Conservation (phyloP, 805 yeast genomes). For the Candida yuanshanica region DNA sequence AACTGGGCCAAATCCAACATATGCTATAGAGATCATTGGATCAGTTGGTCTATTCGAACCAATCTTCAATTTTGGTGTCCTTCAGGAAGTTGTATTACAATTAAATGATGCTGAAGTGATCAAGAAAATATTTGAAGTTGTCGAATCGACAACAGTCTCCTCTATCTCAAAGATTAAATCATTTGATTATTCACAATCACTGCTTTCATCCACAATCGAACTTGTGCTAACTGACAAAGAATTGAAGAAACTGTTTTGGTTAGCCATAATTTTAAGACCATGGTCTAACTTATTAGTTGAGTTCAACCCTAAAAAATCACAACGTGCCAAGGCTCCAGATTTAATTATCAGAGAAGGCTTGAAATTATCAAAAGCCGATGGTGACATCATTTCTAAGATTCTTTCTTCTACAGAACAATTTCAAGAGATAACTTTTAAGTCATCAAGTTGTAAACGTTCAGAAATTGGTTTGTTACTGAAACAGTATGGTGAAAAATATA, state of each 20-base stretch:
- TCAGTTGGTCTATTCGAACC: slow-evolving; percentile 49
- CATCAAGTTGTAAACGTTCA: slow-evolving; percentile 40
- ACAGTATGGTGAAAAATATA: slow-evolving; percentile 48
- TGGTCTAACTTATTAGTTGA: slow-evolving; percentile 36
- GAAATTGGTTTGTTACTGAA: slow-evolving; percentile 57
- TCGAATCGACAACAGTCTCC: slow-evolving; percentile 25
- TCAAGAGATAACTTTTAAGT: slow-evolving; percentile 21
- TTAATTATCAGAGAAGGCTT: slow-evolving; percentile 63
- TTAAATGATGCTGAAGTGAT: slow-evolving; percentile 13
- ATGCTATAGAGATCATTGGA: slow-evolving; percentile 57
- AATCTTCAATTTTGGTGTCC: slow-evolving; percentile 42
- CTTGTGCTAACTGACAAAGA: slow-evolving; percentile 2
- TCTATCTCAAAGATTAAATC: slow-evolving; percentile 5
- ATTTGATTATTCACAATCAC: slow-evolving; percentile 1
- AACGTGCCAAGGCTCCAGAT: slow-evolving; percentile 36
- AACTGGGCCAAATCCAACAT: slow-evolving; percentile 52
- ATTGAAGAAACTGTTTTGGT: slow-evolving; percentile 27
- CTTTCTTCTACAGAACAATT: slow-evolving; percentile 29
- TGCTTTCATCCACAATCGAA: slow-evolving; percentile 1
- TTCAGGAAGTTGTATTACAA: slow-evolving; percentile 17
- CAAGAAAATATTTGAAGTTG: slow-evolving; percentile 3
- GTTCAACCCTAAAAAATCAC: slow-evolving; percentile 34
- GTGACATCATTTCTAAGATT: slow-evolving; percentile 43
- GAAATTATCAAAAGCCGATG: slow-evolving; percentile 53
- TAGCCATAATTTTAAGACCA: slow-evolving; percentile 44